Evolutionary conservation across 257 asterid genomes (phyloP).

Genomic region (Solanum peruvianum): DNA sequence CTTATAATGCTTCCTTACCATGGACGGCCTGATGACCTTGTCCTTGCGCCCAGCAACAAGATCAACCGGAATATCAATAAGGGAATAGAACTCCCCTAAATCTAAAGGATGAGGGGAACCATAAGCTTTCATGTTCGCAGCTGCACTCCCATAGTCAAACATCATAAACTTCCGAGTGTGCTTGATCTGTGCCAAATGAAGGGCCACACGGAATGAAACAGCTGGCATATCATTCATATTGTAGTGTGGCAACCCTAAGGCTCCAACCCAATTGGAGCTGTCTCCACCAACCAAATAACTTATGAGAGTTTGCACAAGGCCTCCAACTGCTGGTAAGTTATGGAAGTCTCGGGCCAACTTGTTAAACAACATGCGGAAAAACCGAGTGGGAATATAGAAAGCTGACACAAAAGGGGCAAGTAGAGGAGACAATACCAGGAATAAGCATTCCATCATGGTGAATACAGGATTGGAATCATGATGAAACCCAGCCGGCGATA

Average conservation of each 20-base stretch:
- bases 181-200: constrained; percentile 87
- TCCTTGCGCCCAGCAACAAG: constrained; percentile 88
- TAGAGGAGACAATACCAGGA: constrained; percentile 47
- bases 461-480: constrained; percentile 54
- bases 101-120: constrained; percentile 74
- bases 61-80: constrained; percentile 81
- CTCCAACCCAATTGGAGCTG: constrained; percentile 99
- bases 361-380: constrained; percentile 84
- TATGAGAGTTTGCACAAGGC: constrained; percentile 88
- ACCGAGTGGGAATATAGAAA: constrained; percentile 87
- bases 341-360: constrained; percentile 93
- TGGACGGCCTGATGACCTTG: constrained; percentile 70
- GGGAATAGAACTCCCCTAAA: constrained; percentile 55
- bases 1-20: constrained; percentile 76
- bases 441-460: constrained; percentile 40
- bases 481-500: constrained; percentile 98
- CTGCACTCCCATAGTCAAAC: constrained; percentile 78
- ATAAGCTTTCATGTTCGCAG: constrained; percentile 54
- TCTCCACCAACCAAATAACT: constrained; percentile 92
- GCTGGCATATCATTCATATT: constrained; percentile 99
- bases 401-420: constrained; percentile 60
- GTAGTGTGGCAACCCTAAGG: constrained; percentile 80
- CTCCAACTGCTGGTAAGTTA: constrained; percentile 95
- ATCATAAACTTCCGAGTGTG: constrained; percentile 51
- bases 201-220: constrained; percentile 70